Conservation (phyloP, 257 asterid species). For the Nicotiana knightiana region DNA sequence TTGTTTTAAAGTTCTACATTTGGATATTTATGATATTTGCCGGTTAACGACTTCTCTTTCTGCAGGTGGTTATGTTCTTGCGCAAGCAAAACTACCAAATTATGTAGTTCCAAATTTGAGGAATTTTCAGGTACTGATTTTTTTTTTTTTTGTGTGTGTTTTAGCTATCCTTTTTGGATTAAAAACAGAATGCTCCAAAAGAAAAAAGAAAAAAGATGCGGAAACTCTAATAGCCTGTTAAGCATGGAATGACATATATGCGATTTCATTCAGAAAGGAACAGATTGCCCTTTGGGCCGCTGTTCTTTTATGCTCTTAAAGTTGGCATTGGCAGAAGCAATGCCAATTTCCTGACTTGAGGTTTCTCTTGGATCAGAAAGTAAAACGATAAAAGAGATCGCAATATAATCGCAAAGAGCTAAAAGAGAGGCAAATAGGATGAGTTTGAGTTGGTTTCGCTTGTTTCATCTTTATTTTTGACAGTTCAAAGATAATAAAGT, state of each 20-base stretch:
- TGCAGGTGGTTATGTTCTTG: not conserved
- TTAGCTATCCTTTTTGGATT: not conserved
- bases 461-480: not conserved
- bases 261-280: no score
- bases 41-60: not conserved
- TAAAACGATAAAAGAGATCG: not conserved
- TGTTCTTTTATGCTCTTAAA: not conserved
- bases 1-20: not conserved
- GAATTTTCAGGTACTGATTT: not conserved
- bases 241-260: no score
- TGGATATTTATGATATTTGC: not conserved
- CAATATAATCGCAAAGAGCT: not conserved
- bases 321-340: not conserved
- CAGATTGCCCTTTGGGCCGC: not conserved
- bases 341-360: not conserved
- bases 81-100: slow-evolving; percentile 4
- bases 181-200: not conserved
- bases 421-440: not conserved
- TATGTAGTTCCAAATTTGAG: not conserved
- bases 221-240: not conserved
- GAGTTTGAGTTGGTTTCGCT: not conserved
- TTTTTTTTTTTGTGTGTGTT: not conserved
- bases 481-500: not conserved
- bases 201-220: not conserved
- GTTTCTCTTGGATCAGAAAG: not conserved